Base-by-base conservation (phyloP, 768 basidiomycete genomes). In the Serendipita sp. region DNA sequence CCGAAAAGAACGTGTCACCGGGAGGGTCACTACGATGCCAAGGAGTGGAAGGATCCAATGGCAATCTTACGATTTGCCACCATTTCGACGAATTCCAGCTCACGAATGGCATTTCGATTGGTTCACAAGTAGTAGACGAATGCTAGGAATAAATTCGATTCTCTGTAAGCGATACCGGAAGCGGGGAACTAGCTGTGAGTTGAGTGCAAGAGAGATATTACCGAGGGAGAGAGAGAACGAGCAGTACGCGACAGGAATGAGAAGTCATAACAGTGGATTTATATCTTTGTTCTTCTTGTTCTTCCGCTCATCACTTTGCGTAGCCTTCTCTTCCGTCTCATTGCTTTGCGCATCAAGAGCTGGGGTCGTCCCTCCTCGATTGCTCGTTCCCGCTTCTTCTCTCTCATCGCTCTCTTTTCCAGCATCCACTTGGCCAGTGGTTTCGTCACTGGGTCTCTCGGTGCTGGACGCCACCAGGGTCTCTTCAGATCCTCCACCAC, bases 401-500 rank as follows among this genome's bases (percentile, higher is more conserved):
- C 53, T 11, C 53, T 22, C 53, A 26, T 4, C 3, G 53, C 53
- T 24, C 30, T 58, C 24, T 24, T 58, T 4, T 58, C 53, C 30
- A n/a, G 26, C 9, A 28, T n/a, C 20, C 53, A 33, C 53, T 58
- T 33, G 20, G 53, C 26, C 11, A 9, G 24, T n/a, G 53, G 53
- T 9, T 33, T 58, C 17, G 22, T 58, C 11, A 58, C 31, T 31
- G 53, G 53, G 11, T 58, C 20, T 24, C 30, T n/a, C 17, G 17
- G 24, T 11, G 53, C 53, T 9, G 53, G 53, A 26, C 53, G 53
- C 53, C 53, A 58, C 53, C 53, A 58, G 17, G 53, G 53, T 28
- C 53, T 22, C 33, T 58, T 58, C 17, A 58, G 30, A n/a, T 58
- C 53, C 53, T 58, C 53, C 24, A 58, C 53, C 17, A 58, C 53